phyloP scores from a whole-genome alignment of 768 basidiomycete species.

The Coprinopsis strossmayeri region DNA sequence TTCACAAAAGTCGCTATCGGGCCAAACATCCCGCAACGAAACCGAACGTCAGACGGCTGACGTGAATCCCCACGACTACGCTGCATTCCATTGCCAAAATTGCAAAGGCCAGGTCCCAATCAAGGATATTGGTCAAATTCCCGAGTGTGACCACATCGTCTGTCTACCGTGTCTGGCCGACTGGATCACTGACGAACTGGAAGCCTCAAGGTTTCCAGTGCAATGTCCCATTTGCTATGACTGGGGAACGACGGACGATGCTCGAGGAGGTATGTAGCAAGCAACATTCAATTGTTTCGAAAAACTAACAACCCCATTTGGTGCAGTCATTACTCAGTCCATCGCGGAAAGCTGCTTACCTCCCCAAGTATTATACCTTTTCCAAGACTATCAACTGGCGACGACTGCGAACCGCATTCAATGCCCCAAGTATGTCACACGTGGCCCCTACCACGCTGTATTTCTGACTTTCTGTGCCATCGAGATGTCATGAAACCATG shows the following conservation, averaged over 20 bases:
- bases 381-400: slow-evolving; percentile 1
- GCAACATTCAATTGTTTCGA: too few species aligned
- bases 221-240: slow-evolving; percentile 4
- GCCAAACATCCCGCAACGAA: too few species aligned
- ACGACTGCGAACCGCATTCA: neutral
- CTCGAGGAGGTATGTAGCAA: neutral
- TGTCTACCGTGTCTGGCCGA: slow-evolving; percentile 1
- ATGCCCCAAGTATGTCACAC: slow-evolving; percentile 7
- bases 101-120: neutral
- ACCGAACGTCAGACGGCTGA: too few species aligned
- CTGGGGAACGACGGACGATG: neutral
- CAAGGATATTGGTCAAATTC: slow-evolving; percentile 4
- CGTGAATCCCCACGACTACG: neutral
- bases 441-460: neutral
- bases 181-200: slow-evolving; percentile 1
- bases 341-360: neutral
- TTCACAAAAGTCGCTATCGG: too few species aligned
- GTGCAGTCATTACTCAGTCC: neutral
- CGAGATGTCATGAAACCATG: slow-evolving; percentile 9
- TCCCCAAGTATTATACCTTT: neutral
- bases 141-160: slow-evolving; percentile 5
- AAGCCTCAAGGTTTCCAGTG: neutral
- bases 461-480: neutral
- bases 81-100: slow-evolving; percentile 2
- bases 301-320: too few species aligned